Conservation (phyloP, 2,329 filamentous ascomycete genomes). For the Ascochyta fabae region DNA sequence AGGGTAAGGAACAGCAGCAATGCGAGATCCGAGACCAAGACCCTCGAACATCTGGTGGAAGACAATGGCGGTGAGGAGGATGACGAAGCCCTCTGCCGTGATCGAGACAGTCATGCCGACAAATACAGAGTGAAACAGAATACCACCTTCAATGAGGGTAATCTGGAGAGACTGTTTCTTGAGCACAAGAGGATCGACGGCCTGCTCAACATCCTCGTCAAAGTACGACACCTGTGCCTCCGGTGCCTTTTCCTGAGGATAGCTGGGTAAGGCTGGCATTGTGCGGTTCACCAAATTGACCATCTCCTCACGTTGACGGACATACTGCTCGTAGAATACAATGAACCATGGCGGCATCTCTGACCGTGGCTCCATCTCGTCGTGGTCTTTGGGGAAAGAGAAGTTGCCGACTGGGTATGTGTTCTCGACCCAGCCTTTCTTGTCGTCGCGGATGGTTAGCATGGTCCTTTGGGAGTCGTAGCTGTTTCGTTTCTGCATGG, state of each 20-base stretch:
- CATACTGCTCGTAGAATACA: constrained; percentile 68
- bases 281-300: constrained; percentile 59
- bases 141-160: constrained; percentile 63
- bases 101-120: constrained; percentile 68
- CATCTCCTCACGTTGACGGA: constrained; percentile 66
- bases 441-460: constrained; percentile 40
- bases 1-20: constrained; percentile 66
- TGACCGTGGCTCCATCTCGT: constrained; percentile 41
- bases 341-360: constrained; percentile 68
- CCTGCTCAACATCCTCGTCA: constrained; percentile 45
- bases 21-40: constrained; percentile 66
- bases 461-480: constrained; percentile 47
- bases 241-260: constrained; percentile 33
- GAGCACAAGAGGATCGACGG: constrained; percentile 48
- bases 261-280: constrained; percentile 41
- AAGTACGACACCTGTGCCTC: constrained; percentile 41
- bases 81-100: constrained; percentile 62
- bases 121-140: constrained; percentile 69
- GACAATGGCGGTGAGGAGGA: constrained; percentile 65
- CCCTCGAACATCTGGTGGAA: constrained; percentile 71
- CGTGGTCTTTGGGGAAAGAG: constrained; percentile 35
- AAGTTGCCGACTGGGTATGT: constrained; percentile 40
- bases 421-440: constrained; percentile 44
- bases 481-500: constrained; percentile 39
- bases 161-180: constrained; percentile 50